These are phyloP conservation scores for Cladobotryum protrusum DNA, from an alignment of 2,329 filamentous ascomycete species.

Conservation along the genomic window DNA sequence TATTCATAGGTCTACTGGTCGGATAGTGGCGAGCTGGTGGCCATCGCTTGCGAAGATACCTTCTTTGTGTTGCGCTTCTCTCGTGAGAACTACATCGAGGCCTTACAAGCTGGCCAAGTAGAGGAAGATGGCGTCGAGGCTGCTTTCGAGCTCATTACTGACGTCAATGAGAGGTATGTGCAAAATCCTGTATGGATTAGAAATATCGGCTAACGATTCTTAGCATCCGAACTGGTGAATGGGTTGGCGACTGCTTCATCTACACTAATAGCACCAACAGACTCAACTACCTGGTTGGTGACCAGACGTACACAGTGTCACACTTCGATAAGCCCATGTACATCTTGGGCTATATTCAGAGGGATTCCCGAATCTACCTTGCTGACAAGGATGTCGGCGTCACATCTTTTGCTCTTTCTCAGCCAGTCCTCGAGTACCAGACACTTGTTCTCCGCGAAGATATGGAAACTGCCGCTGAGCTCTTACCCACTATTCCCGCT, in stretches of 20 bases:
- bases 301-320: slow-evolving; percentile 95
- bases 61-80: slow-evolving; percentile 94
- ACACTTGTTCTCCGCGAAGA: slow-evolving; percentile 91
- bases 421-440: slow-evolving; percentile 93
- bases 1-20: slow-evolving; percentile 79
- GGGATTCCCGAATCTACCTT: slow-evolving; percentile 92
- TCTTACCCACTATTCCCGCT: slow-evolving; percentile 76
- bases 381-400: slow-evolving; percentile 93
- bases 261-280: slow-evolving; percentile 97
- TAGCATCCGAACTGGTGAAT: slow-evolving; percentile 87
- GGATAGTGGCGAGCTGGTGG: slow-evolving; percentile 87
- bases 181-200: too few relatives aligned
- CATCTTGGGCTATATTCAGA: slow-evolving; percentile 86
- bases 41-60: slow-evolving; percentile 88
- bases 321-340: slow-evolving; percentile 97
- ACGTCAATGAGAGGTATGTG: slow-evolving; percentile 77
- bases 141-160: slow-evolving; percentile 92
- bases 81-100: slow-evolving; percentile 79
- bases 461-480: slow-evolving; percentile 81
- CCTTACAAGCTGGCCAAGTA: slow-evolving; percentile 71
- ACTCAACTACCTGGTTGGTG: slow-evolving; percentile 94
- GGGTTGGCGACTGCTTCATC: slow-evolving; percentile 98
- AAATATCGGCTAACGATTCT: neutral
- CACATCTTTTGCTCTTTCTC: slow-evolving; percentile 82
- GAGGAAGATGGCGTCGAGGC: slow-evolving; percentile 91